Evolutionary conservation across 768 basidiomycete genomes (phyloP), one percentile per base, ranked within the genome.

Genomic region (Trametes cinnabarina): DNA sequence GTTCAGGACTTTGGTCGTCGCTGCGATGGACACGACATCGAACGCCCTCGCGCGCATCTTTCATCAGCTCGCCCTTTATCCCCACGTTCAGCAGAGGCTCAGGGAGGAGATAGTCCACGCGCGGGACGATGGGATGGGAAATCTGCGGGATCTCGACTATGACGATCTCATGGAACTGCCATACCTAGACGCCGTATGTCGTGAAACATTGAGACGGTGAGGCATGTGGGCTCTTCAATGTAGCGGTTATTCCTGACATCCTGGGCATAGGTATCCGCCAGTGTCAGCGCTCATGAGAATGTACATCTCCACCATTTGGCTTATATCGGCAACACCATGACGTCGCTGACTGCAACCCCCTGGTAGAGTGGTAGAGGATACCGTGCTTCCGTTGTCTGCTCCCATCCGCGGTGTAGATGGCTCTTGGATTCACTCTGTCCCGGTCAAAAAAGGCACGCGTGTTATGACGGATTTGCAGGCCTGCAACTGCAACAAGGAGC

Each of bases 171-270:
- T 61, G 44, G 44, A 52, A 1, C 50, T 92, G 3, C 79, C 85
- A 0, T 88, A 86, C 63, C 80, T 92, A 15, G 89, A 89, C 58
- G 77, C 76, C 8, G 79, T 87, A 3, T 76, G 86, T 4, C 79
- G 82, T 3, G 87, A 88, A 68, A 81, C 78, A 0, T 66, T 87
- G 58, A 78, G 86, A n/a, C 44, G 44, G 44, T 46, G 15, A 26
- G 44, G 3, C 15, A 14, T 14, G 23, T 14, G 4, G 22, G 5
- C 30, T 7, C 12, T 32, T 12, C 3, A 10, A 26, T 14, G 10
- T 2, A 7, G 17, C 44, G 44, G 7, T 63, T n/a, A n/a, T n/a
- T n/a, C n/a, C 8, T 25, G 20, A 22, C 23, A 17, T 14, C 10
- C 11, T 5, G 20, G 1, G 12, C 19, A 9, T n/a, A 55, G 54